These are phyloP conservation scores for Abrus precatorius DNA, from an alignment of 306 rosid genomes.

Conservation along the genomic window DNA sequence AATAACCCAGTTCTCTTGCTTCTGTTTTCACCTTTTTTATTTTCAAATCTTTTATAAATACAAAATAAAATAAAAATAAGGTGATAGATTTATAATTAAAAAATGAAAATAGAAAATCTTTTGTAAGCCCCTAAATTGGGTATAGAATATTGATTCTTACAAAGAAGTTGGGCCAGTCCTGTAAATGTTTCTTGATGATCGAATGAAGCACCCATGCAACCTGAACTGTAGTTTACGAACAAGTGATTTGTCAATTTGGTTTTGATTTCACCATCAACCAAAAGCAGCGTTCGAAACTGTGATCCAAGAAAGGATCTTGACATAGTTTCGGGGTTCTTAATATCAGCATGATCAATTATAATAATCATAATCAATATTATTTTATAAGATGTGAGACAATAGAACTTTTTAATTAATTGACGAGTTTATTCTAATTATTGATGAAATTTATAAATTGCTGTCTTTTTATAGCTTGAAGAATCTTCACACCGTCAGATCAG, in stretches of 20 bases:
- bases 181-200: conserved; percentile 15
- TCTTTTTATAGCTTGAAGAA: conserved; percentile 22
- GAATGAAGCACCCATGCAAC: not conserved
- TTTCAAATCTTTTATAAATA: too few species aligned
- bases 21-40: too few species aligned
- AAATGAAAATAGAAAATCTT: too few species aligned
- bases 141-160: not conserved
- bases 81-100: too few species aligned
- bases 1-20: not conserved
- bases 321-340: not conserved
- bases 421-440: conserved; percentile 12
- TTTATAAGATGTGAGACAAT: not conserved
- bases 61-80: too few species aligned
- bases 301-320: conserved; percentile 16
- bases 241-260: not conserved
- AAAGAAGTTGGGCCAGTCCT: not conserved
- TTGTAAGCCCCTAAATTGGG: not conserved
- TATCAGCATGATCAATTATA: not conserved
- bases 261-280: conserved; percentile 1
- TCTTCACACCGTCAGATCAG: conserved; percentile 22
- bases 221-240: not conserved
- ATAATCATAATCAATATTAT: not conserved
- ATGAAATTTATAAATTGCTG: conserved; percentile 22
- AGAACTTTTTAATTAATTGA: not conserved
- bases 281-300: not conserved